Conservation (phyloP, 192 early-diverging fungal genomes). For the Kickxella alabastrina region DNA sequence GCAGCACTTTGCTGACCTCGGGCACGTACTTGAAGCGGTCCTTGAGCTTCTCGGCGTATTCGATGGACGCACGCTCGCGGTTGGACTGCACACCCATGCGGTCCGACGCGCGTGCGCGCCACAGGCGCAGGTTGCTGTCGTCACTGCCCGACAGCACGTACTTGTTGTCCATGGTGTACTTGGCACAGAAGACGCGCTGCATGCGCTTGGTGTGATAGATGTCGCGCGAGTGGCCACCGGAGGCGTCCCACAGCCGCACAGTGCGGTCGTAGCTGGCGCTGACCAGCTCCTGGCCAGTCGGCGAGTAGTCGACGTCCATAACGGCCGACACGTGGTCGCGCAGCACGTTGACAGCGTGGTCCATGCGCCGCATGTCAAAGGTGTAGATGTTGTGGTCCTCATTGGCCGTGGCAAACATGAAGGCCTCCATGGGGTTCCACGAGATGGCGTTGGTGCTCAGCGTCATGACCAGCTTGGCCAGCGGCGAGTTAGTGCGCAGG, state of each 20-base stretch:
- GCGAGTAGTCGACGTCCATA: conserved; percentile 95
- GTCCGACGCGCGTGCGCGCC: conserved; percentile 93
- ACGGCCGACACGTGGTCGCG: conserved; percentile 98
- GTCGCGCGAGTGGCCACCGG: conserved; percentile 80
- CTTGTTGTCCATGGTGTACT: conserved; percentile 91
- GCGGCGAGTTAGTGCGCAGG: conserved; percentile 78
- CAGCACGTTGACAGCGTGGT: conserved; percentile 75
- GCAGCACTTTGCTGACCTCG: conserved; percentile 82
- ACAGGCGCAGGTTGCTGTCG: conserved; percentile 95
- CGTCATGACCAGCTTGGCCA: conserved; percentile 79
- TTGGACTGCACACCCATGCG: conserved; percentile 70
- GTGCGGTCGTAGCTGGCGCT: conserved; percentile 95
- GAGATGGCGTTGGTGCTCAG: conserved; percentile 92
- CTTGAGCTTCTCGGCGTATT: conserved; percentile 86
- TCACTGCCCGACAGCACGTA: conserved; percentile 94
- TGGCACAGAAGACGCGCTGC: conserved; percentile 92
- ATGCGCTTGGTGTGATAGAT: conserved; percentile 98
- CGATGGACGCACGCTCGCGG: conserved; percentile 72
- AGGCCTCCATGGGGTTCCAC: conserved; percentile 99
- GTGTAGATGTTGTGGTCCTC: conserved; percentile 98
- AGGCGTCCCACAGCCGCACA: conserved; percentile 78
- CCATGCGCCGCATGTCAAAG: conserved; percentile 97
- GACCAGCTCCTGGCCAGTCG: conserved; percentile 94
- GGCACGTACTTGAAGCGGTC: conserved; percentile 88
- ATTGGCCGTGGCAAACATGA: conserved; percentile 89